phyloP scores from a whole-genome alignment of 139 green algal species.

The Chlamydomonas sp. region DNA sequence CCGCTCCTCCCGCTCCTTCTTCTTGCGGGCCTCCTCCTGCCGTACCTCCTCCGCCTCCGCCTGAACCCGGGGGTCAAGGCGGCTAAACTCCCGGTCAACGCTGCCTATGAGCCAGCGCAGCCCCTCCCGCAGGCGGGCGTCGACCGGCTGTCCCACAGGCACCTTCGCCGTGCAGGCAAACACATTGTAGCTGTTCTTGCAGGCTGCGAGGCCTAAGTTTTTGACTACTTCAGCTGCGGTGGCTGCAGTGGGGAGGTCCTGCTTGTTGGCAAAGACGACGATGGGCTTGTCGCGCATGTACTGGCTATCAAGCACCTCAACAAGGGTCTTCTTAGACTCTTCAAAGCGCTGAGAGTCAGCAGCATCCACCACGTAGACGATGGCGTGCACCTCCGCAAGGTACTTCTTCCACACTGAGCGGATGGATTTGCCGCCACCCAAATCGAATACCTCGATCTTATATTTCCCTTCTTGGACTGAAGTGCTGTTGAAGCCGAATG shows the following conservation, averaged over 20 bases:
- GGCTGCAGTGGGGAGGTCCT: constrained; percentile 55
- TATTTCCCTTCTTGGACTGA: constrained; percentile 43
- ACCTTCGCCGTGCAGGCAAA: constrained; percentile 47
- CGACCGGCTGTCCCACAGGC: background rate
- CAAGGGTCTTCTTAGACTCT: constrained; percentile 42
- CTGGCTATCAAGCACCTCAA: constrained; percentile 34
- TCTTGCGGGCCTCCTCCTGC: constrained; percentile 50
- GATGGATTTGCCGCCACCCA: constrained; percentile 63
- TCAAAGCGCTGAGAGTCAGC: constrained; percentile 54
- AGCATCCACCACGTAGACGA: constrained; percentile 69
- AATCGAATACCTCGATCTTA: constrained; percentile 62
- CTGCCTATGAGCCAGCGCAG: constrained; percentile 40
- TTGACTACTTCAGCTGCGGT: constrained; percentile 42
- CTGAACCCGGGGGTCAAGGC: constrained; percentile 39
- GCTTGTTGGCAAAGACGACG: constrained; percentile 71
- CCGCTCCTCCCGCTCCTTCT: constrained; percentile 59
- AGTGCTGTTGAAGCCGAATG: constrained; percentile 61
- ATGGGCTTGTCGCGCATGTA: constrained; percentile 59
- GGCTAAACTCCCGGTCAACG: constrained; percentile 22
- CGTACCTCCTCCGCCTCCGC: constrained; percentile 29
- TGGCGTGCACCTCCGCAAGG: constrained; percentile 63
- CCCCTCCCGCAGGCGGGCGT: constrained; percentile 36
- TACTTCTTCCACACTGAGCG: constrained; percentile 67
- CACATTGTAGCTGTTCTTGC: constrained; percentile 54
- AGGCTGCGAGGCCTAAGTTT: constrained; percentile 38